These are phyloP conservation scores for Barbarea vulgaris DNA, from an alignment of 345 rosid genomes.

Conservation along the genomic window DNA sequence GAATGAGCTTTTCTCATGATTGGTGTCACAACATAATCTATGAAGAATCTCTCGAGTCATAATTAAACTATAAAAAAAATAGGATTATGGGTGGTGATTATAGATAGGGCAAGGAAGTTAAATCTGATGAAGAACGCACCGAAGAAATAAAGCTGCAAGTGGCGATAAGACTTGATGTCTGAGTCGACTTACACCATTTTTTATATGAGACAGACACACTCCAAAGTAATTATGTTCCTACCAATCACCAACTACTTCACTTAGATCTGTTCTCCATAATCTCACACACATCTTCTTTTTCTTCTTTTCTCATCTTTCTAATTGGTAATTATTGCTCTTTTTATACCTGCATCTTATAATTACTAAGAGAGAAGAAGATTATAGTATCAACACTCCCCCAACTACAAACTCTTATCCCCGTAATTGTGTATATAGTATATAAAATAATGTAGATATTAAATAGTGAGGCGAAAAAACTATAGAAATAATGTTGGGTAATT, in stretches of 20 bases:
- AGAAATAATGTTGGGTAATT: background rate
- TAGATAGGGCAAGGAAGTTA: conserved; percentile 28
- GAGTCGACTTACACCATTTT: conserved; percentile 42
- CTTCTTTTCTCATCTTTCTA: conserved; percentile 5
- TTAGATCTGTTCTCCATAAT: conserved; percentile 36
- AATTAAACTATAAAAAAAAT: background rate
- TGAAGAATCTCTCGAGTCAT: conserved; percentile 24
- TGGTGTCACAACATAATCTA: conserved; percentile 32
- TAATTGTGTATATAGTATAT: background rate
- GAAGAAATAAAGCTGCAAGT: conserved; percentile 37
- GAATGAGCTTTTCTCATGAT: conserved; percentile 26
- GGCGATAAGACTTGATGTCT: conserved; percentile 35
- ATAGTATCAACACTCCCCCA: background rate
- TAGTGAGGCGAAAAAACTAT: background rate
- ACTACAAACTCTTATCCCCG: background rate
- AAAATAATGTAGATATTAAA: background rate
- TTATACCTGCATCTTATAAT: background rate
- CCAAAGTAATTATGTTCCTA: conserved; percentile 28
- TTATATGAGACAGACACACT: conserved; percentile 16
- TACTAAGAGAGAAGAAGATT: background rate
- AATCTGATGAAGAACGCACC: conserved; percentile 44
- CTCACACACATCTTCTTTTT: conserved; percentile 4
- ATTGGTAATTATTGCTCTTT: conserved; percentile 1
- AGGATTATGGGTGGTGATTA: conserved; percentile 9
- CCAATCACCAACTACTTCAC: conserved; percentile 26